phyloP scores from a whole-genome alignment of 1,139 yeast species.

The Candida smagusa region DNA sequence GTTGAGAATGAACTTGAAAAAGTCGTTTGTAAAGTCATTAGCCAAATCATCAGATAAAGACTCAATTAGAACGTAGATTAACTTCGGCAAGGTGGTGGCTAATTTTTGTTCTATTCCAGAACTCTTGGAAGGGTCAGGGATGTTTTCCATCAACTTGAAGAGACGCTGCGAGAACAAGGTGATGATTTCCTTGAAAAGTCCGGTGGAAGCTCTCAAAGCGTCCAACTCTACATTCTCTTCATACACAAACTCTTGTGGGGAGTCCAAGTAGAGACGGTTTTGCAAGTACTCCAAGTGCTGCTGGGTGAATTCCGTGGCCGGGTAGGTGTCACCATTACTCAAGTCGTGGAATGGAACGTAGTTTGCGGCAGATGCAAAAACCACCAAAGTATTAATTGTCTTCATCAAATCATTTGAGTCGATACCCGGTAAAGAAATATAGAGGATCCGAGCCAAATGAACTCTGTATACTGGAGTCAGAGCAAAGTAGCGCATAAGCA shows the following conservation, averaged over 20 bases:
- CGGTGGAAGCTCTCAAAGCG: constrained; percentile 73
- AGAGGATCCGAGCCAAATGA: constrained; percentile 72
- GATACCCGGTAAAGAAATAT: constrained; percentile 73
- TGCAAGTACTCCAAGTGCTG: constrained; percentile 56
- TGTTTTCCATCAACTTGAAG: constrained; percentile 67
- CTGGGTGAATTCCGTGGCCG: constrained; percentile 73
- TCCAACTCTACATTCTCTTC: constrained; percentile 46
- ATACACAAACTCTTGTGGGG: constrained; percentile 15
- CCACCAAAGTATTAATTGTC: constrained; percentile 66
- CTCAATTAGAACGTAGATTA: constrained; percentile 65
- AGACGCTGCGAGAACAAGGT: constrained; percentile 56
- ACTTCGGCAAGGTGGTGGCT: constrained; percentile 59
- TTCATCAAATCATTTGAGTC: constrained; percentile 84
- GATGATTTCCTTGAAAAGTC: constrained; percentile 64
- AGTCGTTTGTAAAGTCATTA: constrained; percentile 45
- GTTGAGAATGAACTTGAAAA: constrained; percentile 55
- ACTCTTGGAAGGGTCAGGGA: constrained; percentile 60
- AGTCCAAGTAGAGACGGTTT: constrained; percentile 22
- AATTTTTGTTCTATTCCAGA: constrained; percentile 50
- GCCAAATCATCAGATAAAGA: constrained; percentile 68
- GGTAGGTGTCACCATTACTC: constrained; percentile 38
- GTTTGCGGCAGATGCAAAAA: constrained; percentile 68
- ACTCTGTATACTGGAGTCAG: constrained; percentile 64
- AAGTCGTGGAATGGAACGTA: constrained; percentile 70
- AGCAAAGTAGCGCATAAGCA: constrained; percentile 67